Evolutionary conservation across 495 filamentous ascomycete species (phyloP), one percentile per base, ranked within the genome.

Genomic region (Penicillium salamii): DNA sequence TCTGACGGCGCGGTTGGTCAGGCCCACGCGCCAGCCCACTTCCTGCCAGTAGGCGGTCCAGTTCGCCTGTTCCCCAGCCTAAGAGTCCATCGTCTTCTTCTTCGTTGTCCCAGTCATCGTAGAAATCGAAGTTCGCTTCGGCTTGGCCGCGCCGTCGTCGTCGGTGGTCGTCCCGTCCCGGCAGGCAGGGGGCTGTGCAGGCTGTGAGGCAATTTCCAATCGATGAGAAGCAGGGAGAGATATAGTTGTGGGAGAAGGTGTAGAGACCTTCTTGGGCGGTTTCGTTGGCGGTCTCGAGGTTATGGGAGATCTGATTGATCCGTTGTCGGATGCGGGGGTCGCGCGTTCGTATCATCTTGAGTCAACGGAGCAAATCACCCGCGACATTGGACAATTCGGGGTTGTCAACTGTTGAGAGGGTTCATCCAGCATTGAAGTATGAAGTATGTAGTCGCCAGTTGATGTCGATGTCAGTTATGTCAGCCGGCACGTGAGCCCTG

Each of bases 61-160:
- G 79, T 66, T 97, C 91, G 46, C 91, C 91, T 51, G 86, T 87
- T 0, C 84, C 87, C 74, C 84, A 88, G 24, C 83, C 84, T 43
- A 92, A 62, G 32, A 92, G 59, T 7, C 82, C 80, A 41, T 87
- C 78, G 35, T 70, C 70, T 14, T 59, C 77, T 31, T 80, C 80
- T 19, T 88, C 84, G 46, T 91, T 89, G 41, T 96, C 89, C 90
- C 92, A 96, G 61, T 96, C 91, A 64, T 98, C 93, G 71, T 98
- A 98, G 73, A 98, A 98, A 57, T 96, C 95, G 57, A 98, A 98
- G 53, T 81, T 88, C 33, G 85, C 82, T 62, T 96, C 91, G 20
- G 88, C 84, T 32, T 83, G 70, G 8, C 84, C 86, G 53, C 85
- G 72, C 69, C 81, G 75, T 42, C 80, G 75, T 37, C 90, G 80